A percentile compares a stretch with the other conserved stretches of the same genome.
These are phyloP conservation scores for Rhynchospora pubera DNA, from an alignment of 176 grass and related monocot genomes.

Conservation along the genomic window DNA sequence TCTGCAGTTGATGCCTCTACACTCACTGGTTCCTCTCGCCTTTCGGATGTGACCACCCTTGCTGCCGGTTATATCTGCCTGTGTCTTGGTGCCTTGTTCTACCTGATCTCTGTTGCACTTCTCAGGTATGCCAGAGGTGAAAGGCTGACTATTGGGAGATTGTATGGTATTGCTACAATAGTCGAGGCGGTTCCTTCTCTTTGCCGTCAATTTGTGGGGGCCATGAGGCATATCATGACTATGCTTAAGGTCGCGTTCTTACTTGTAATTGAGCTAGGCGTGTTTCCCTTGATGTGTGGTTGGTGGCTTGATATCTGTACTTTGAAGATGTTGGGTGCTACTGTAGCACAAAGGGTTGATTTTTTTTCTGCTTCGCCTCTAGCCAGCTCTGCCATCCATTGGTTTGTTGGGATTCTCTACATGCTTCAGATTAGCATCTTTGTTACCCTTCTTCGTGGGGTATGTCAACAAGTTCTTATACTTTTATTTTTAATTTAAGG, in stretches of 20 bases:
- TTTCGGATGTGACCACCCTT: slow-evolving; percentile 93
- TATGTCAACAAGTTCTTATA: slow-evolving; percentile 29
- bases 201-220: slow-evolving; percentile 71
- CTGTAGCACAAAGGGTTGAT: slow-evolving; percentile 87
- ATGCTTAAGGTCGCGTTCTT: slow-evolving; percentile 98
- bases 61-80: slow-evolving; percentile 84
- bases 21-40: slow-evolving; percentile 51
- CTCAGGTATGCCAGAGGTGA: slow-evolving; percentile 84
- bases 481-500: not conserved
- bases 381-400: slow-evolving; percentile 89
- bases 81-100: slow-evolving; percentile 69
- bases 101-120: slow-evolving; percentile 78
- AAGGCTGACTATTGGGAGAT: slow-evolving; percentile 75
- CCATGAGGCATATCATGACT: slow-evolving; percentile 91
- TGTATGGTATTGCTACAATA: slow-evolving; percentile 68
- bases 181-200: slow-evolving; percentile 90
- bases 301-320: slow-evolving; percentile 99
- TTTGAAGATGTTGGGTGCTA: slow-evolving; percentile 85
- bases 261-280: slow-evolving; percentile 89
- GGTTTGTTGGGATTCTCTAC: slow-evolving; percentile 97
- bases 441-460: slow-evolving; percentile 97
- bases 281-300: slow-evolving; percentile 98
- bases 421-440: slow-evolving; percentile 99
- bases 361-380: slow-evolving; percentile 82
- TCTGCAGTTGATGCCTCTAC: slow-evolving; percentile 47